Percentiles rank a stretch among this genome's conserved stretches.
Evolutionary conservation across 1,139 yeast genomes (phyloP).

Genomic region (Lodderomyces theae): DNA sequence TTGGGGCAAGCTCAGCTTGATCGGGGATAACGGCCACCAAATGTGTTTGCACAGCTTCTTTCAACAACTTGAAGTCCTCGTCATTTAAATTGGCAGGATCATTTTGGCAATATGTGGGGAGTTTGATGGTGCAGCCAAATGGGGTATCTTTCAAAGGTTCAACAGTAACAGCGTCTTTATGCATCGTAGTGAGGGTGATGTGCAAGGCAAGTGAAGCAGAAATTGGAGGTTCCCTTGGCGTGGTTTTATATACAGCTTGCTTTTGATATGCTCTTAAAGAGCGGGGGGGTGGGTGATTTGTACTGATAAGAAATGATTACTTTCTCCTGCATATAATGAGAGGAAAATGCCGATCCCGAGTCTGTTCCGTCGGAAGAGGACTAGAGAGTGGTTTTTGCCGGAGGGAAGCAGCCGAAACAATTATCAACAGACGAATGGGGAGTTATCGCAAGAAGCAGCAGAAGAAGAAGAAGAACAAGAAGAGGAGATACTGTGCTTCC

Average conservation of each 20-base stretch:
- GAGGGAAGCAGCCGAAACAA: too few species aligned
- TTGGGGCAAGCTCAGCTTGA: slow-evolving; percentile 63
- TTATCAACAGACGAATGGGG: too few species aligned
- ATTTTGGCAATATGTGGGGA: slow-evolving; percentile 62
- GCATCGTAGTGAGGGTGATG: slow-evolving; percentile 17
- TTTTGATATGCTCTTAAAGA: background rate
- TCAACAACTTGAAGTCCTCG: slow-evolving; percentile 58
- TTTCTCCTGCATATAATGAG: slow-evolving; percentile 2
- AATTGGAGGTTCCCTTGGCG: background rate
- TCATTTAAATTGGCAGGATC: slow-evolving; percentile 75
- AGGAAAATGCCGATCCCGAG: background rate
- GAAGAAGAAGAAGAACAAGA: too few species aligned
- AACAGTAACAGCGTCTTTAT: slow-evolving; percentile 28
- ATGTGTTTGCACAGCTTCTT: slow-evolving; percentile 61
- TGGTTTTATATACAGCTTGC: slow-evolving; percentile 1
- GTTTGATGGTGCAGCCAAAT: slow-evolving; percentile 63
- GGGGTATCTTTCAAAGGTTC: slow-evolving; percentile 51
- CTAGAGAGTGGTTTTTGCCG: background rate
- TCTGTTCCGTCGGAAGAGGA: slow-evolving; percentile 6
- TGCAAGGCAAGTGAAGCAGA: background rate
- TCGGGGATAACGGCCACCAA: slow-evolving; percentile 72
- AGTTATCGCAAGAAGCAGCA: too few species aligned
- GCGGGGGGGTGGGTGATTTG: too few species aligned
- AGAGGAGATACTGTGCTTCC: too few species aligned
- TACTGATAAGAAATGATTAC: background rate